Base-by-base conservation (phyloP, 1,284 basidiomycete species). In the Pterulicium gracile region DNA sequence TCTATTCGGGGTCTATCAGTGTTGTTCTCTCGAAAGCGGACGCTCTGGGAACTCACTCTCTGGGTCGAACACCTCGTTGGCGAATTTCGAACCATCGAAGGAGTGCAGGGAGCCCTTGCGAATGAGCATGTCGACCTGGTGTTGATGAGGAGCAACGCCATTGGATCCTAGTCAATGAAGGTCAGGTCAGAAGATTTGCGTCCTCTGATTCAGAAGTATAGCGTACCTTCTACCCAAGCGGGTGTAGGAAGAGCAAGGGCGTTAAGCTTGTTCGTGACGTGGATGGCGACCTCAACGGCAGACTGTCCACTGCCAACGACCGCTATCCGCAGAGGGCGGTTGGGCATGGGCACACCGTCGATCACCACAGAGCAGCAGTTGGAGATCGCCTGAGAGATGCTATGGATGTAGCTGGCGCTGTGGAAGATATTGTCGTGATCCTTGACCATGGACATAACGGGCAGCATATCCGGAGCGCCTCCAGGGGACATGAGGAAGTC, bases 11-110 rank as follows among this genome's bases (percentile, higher is more conserved):
- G 47, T 40, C 47, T 40, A 48, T 2, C 32, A n/a, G n/a, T n/a
- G n/a, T n/a, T n/a, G n/a, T n/a, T n/a, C n/a, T n/a, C n/a, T n/a
- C n/a, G n/a, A n/a, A n/a, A n/a, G n/a, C n/a, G n/a, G n/a, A n/a
- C n/a, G 27, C 7, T 32, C 27, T 10, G n/a, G 27, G 35, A 48
- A 62, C 66, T 54, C 56, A 70, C 73, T 58, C 18, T 60, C 62
- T 23, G 77, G 76, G 55, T 77, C 72, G 50, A 78, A 79, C 4
- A 78, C 70, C 52, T 77, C 74, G 51, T 79, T 79, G 12, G 73
- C 66, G 52, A 78, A 79, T 0, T 73, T 72, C 1, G 69, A 70
- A 51, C 77, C 73, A 48, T 79, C 77, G 42, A 73, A 75, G 13
- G 74, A 74, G 46, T 71, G 72, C 35, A 79, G 55, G 0, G 71